Conservation (phyloP, 2,329 filamentous ascomycete genomes). For the Colletotrichum siamense region DNA sequence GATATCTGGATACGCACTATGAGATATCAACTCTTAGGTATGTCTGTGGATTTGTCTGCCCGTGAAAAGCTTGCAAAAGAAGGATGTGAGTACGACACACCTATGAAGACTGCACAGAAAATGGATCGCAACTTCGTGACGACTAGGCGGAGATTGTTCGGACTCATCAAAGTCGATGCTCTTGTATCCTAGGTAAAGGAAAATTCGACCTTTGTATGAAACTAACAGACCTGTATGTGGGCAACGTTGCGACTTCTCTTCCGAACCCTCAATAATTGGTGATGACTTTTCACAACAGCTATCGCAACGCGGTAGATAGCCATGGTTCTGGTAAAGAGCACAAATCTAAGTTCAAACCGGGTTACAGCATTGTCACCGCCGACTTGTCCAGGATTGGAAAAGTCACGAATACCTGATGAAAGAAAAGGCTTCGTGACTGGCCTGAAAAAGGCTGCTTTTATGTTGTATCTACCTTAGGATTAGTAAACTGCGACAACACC, state of each 20-base stretch:
- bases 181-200: neutral
- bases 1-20: neutral
- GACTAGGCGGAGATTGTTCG: neutral
- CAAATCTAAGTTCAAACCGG: neutral
- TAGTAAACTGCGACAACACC: neutral
- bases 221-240: neutral
- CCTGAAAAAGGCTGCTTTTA: accelerated
- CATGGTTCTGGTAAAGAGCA: neutral
- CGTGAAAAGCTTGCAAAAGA: neutral
- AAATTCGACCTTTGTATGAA: neutral
- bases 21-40: neutral
- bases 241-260: neutral
- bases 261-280: neutral
- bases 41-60: neutral
- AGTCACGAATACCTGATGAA: neutral
- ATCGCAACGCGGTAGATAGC: neutral
- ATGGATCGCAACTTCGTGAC: neutral
- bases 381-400: neutral
- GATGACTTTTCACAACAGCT: neutral
- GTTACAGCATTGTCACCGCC: too few species aligned
- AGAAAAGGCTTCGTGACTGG: accelerated
- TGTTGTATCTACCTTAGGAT: neutral
- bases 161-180: neutral
- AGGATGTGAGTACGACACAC: too few species aligned
- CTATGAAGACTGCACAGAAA: neutral